Evolutionary conservation across 306 rosid genomes (phyloP).

Genomic region (Vigna mungo): DNA sequence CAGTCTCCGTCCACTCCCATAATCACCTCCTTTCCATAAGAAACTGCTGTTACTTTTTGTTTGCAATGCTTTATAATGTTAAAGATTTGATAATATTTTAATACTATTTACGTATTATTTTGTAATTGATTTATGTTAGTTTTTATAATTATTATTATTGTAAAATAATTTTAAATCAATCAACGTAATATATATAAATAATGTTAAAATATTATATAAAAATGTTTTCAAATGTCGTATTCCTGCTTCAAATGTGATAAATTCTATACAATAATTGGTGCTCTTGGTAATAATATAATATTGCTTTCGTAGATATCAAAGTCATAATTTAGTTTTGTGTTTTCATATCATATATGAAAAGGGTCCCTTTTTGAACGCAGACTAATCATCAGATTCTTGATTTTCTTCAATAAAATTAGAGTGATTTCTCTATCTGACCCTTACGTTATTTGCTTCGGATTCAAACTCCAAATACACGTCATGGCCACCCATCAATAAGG

Average conservation of each 20-base stretch:
- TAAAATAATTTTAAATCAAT: too few species aligned
- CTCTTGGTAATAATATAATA: conserved; percentile 31
- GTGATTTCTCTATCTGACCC: conserved; percentile 37
- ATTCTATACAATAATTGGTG: conserved; percentile 54
- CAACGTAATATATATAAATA: too few species aligned
- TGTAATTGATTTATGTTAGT: too few species aligned
- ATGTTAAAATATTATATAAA: too few species aligned
- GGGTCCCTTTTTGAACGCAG: conserved; percentile 48
- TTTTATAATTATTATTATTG: too few species aligned
- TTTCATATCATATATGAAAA: conserved; percentile 46
- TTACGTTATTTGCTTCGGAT: conserved; percentile 33
- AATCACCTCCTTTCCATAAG: background rate
- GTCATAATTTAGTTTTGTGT: conserved; percentile 45
- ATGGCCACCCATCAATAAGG: conserved; percentile 35
- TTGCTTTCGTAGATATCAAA: conserved; percentile 35
- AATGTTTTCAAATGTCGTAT: too few species aligned
- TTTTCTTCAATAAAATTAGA: conserved; percentile 27
- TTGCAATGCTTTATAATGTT: background rate
- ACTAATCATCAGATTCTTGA: conserved; percentile 44
- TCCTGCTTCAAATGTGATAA: too few species aligned
- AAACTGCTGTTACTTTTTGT: too few species aligned
- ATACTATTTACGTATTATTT: too few species aligned
- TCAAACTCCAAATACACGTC: conserved; percentile 29
- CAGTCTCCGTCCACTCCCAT: conserved; percentile 3
- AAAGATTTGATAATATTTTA: too few species aligned